Evolutionary conservation across 192 early-diverging fungal genomes (phyloP).

Genomic region (Thamnidium elegans): DNA sequence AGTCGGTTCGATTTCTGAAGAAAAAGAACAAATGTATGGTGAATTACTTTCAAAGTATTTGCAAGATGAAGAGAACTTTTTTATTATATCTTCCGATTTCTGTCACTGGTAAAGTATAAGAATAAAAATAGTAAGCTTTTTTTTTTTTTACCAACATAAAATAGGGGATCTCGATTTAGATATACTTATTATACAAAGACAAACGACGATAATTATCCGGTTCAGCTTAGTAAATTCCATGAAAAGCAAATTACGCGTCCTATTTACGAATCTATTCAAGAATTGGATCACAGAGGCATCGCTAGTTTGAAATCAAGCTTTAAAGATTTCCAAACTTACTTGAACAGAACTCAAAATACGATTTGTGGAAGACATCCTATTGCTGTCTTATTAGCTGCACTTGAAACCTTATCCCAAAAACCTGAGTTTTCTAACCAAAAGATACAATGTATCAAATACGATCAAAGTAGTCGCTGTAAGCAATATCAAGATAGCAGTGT

Average conservation of each 20-base stretch:
- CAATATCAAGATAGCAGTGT: conserved; percentile 66
- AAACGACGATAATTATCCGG: conserved; percentile 9
- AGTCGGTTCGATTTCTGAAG: conserved; percentile 68
- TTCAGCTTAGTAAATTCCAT: conserved; percentile 10
- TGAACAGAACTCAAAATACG: conserved; percentile 80
- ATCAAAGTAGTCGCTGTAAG: conserved; percentile 71
- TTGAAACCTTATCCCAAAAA: conserved; percentile 39
- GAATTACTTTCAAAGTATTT: conserved; percentile 74
- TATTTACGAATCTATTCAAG: conserved; percentile 78
- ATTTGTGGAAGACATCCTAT: conserved; percentile 96
- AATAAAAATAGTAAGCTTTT: too few relatives aligned
- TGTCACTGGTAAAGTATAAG: conserved; percentile 91
- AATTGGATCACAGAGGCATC: conserved; percentile 84
- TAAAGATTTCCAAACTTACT: conserved; percentile 63
- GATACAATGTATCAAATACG: conserved; percentile 79
- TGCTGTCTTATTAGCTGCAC: conserved; percentile 71
- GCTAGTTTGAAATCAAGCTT: conserved; percentile 63
- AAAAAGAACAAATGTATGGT: conserved; percentile 67
- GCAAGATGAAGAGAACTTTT: conserved; percentile 63
- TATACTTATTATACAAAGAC: conserved; percentile 67
- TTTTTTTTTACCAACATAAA: not conserved
- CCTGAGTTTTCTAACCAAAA: conserved; percentile 21
- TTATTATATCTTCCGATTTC: conserved; percentile 96
- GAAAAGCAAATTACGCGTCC: conserved; percentile 32
- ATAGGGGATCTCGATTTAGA: conserved; percentile 76